Evolutionary conservation across 129 eudicot genomes (phyloP), one percentile per base, ranked within the genome.

Genomic region (Erigeron canadensis): DNA sequence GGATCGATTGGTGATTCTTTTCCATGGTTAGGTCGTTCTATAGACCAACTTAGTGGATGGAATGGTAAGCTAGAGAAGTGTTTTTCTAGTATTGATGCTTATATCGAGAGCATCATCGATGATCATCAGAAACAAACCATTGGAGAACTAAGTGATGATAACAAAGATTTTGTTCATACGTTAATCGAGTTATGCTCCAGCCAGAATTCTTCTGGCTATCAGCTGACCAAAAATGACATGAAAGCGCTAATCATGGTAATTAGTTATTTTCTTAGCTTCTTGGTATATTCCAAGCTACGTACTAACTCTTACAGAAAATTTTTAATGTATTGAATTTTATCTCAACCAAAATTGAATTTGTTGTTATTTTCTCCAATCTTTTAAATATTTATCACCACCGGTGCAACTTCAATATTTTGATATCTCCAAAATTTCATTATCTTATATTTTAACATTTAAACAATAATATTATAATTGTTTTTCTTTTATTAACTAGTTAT

Each of bases 161-260:
- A 62, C 15, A 53, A 72, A 10, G 77, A 72, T 19, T 42, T 72
- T 45, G 22, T 61, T 16, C 69, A 60, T 72, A 46, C 65, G 15
- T 13, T 72, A 21, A 1, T 72, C 13, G 69, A 40, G 6, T 19
- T 60, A 9, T 42, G 69, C 9, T 22, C 65, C 19, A 65, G 12
- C 43, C 21, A 72, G 16, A 60, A 18, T 28, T 21, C 59, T 43
- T 22, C 77, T 8, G 13, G 45, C 22, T 12, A 59, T 60, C 69
- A 46, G 53, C 6, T 72, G 28, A 42, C 57, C 16, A 45, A 41
- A 42, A 60, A 21, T 28, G 58, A 72, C 8, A 13, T 72, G 6
- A 72, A 72, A 34, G 77, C 77, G 5, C 40, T 72, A 12, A 43
- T 72, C 5, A 42, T 72, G 58, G 77, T 72, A 72, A 61, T 1